Base-by-base conservation (phyloP, 345 rosid species). In the Triadica sebifera region DNA sequence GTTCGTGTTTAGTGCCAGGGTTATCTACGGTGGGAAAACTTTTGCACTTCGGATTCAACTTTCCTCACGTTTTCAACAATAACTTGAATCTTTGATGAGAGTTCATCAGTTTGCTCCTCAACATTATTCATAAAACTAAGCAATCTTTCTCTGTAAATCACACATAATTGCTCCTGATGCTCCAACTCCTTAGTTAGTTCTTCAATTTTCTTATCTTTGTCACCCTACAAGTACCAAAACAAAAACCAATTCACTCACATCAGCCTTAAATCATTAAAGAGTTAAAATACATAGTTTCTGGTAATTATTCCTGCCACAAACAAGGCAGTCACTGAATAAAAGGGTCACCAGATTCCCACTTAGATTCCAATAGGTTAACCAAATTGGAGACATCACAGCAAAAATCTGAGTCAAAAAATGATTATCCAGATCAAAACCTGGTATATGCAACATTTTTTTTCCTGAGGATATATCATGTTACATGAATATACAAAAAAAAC, bases 181-280 rank as follows among this genome's bases (percentile, higher is more conserved):
- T 81, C 84, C 77, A 89, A 53, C 82, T 89, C 94, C 72, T 47
- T 64, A 0, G 74, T 83, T 16, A 89, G 88, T 73, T 86, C 91
- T 80, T 88, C 83, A 20, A 91, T 91, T 80, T 82, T 87, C 87
- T 82, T 83, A 38, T 89, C 93, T 77, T 89, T 91, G 75, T 87
- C 92, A 45, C 84, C 92, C 96, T 91, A 64, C 80, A 77, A 73
- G 68, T 60, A 72, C 45, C 59, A 63, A 71, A 13, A 78, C 51
- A 58, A 17, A 64, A 74, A 25, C 25, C 50, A 74, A 38, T 24
- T 46, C 6, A 34, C 55, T 16, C 38, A 45, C 49, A 66, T 16
- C 50, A 50, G 50, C 19, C 37, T 29, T 29, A 29, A 29, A 29
- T 17, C 12, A 50, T 8, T 57, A 52, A 64, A 61, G 41, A 49